Conservation (phyloP, 73 alveolate genomes). For the Urostyla sp. region DNA sequence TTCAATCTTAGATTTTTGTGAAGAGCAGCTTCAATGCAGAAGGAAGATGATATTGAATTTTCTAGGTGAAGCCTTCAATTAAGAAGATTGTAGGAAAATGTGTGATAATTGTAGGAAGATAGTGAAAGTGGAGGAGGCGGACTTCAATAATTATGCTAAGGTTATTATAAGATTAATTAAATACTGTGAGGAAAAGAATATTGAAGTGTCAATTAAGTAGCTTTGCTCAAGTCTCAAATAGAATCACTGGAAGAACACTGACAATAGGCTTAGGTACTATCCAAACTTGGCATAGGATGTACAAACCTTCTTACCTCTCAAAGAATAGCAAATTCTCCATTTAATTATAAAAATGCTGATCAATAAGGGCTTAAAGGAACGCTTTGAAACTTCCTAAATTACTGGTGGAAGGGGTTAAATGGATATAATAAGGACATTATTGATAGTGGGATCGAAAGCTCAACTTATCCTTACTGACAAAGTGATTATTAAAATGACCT, state of each 20-base stretch:
- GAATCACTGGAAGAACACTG: slow-evolving; percentile 26
- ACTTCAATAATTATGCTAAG: slow-evolving; percentile 39
- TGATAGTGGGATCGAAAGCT: no score
- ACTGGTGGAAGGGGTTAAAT: no score
- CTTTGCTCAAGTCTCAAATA: slow-evolving; percentile 20
- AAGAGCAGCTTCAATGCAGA: slow-evolving; percentile 83
- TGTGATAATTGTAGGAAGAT: slow-evolving; percentile 72
- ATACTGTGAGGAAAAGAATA: slow-evolving; percentile 30
- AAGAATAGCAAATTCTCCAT: slow-evolving; percentile 33
- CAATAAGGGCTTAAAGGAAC: slow-evolving; percentile 37
- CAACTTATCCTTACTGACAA: no score
- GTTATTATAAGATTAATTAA: slow-evolving; percentile 38
- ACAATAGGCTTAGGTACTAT: no score
- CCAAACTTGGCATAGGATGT: slow-evolving; percentile 47
- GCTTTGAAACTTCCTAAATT: slow-evolving; percentile 9
- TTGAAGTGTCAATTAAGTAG: slow-evolving; percentile 39
- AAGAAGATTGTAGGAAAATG: slow-evolving; percentile 71
- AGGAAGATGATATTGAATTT: slow-evolving; percentile 71
- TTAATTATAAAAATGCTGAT: slow-evolving; percentile 41
- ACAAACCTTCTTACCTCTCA: slow-evolving; percentile 11
- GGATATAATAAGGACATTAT: no score
- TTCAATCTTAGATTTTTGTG: slow-evolving; percentile 78
- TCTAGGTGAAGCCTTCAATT: slow-evolving; percentile 85
- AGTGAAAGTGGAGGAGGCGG: slow-evolving; percentile 31
- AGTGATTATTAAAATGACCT: no score